These are phyloP conservation scores for Diaporthe vaccinii DNA, from an alignment of 2,329 filamentous ascomycete genomes.

Conservation along the genomic window DNA sequence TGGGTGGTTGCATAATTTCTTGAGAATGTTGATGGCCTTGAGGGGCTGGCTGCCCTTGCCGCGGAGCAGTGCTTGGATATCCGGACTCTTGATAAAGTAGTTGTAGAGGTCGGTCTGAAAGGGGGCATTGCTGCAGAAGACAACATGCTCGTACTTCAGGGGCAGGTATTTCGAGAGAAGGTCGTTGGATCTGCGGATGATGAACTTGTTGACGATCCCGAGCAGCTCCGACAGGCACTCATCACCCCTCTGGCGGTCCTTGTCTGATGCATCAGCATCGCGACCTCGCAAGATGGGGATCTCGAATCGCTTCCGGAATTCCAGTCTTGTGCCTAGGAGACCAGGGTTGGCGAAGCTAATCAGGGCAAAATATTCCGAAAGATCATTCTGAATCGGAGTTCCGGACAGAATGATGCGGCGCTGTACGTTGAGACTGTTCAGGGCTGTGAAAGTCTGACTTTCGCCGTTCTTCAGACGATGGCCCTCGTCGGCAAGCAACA, in stretches of 20 bases:
- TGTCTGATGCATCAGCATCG: conserved; percentile 89
- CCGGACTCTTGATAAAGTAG: conserved; percentile 95
- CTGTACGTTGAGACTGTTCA: conserved; percentile 91
- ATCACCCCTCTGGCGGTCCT: conserved; percentile 85
- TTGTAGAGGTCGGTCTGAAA: conserved; percentile 97
- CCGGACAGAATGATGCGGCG: conserved; percentile 95
- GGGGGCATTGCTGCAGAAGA: conserved; percentile 94
- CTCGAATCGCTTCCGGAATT: conserved; percentile 95
- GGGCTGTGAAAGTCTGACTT: conserved; percentile 91
- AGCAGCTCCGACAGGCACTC: conserved; percentile 86
- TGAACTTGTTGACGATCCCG: conserved; percentile 94
- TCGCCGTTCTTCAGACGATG: conserved; percentile 98
- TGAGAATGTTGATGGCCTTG: conserved; percentile 95
- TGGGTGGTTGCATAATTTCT: conserved; percentile 98
- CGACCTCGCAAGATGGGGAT: conserved; percentile 91
- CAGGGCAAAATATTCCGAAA: conserved; percentile 97
- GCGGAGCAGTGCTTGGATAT: conserved; percentile 90
- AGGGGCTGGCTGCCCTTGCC: conserved; percentile 96
- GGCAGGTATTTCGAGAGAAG: conserved; percentile 97
- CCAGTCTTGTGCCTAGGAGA: conserved; percentile 86
- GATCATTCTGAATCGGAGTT: conserved; percentile 97
- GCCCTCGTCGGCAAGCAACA: conserved; percentile 96
- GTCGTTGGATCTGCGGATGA: conserved; percentile 97
- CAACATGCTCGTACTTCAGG: conserved; percentile 98
- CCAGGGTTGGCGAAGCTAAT: conserved; percentile 97